Conservation (phyloP, 2,329 filamentous ascomycete genomes). For the Paraphoma sp. region DNA sequence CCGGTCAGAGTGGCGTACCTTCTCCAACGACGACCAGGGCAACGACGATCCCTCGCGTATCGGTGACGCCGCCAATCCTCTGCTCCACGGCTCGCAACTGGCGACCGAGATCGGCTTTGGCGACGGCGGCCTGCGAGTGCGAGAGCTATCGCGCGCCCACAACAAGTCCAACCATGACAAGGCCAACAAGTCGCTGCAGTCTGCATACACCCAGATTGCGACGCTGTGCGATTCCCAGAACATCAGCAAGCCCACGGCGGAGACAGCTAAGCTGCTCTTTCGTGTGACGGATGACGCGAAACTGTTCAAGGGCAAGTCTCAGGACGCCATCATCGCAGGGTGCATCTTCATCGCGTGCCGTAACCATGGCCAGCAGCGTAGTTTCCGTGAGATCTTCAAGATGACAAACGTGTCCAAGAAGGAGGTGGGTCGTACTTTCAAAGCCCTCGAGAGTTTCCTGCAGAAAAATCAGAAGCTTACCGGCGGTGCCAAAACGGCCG, state of each 20-base stretch:
- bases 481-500: slow-evolving; percentile 27
- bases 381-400: slow-evolving; percentile 92
- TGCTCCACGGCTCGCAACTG: slow-evolving; percentile 88
- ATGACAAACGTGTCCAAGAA: slow-evolving; percentile 95
- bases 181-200: slow-evolving; percentile 78
- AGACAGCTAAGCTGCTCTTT: slow-evolving; percentile 93
- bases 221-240: slow-evolving; percentile 72
- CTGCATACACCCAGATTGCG: slow-evolving; percentile 87
- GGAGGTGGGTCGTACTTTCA: slow-evolving; percentile 96
- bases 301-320: slow-evolving; percentile 92
- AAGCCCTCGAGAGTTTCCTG: slow-evolving; percentile 86
- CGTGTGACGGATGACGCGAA: slow-evolving; percentile 93
- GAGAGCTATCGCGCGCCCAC: slow-evolving; percentile 82
- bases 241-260: slow-evolving; percentile 80
- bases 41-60: slow-evolving; percentile 98
- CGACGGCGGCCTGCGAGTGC: slow-evolving; percentile 72
- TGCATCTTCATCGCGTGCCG: slow-evolving; percentile 98
- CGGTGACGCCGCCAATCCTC: slow-evolving; percentile 87
- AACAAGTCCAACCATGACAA: slow-evolving; percentile 84
- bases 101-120: slow-evolving; percentile 87
- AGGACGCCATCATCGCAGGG: slow-evolving; percentile 91
- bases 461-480: slow-evolving; percentile 62
- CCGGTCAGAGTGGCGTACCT: slow-evolving; percentile 97
- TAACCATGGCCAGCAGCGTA: slow-evolving; percentile 83
- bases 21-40: slow-evolving; percentile 96